These are phyloP conservation scores for Solanum arcanum DNA, from an alignment of 257 asterid genomes.

Conservation along the genomic window DNA sequence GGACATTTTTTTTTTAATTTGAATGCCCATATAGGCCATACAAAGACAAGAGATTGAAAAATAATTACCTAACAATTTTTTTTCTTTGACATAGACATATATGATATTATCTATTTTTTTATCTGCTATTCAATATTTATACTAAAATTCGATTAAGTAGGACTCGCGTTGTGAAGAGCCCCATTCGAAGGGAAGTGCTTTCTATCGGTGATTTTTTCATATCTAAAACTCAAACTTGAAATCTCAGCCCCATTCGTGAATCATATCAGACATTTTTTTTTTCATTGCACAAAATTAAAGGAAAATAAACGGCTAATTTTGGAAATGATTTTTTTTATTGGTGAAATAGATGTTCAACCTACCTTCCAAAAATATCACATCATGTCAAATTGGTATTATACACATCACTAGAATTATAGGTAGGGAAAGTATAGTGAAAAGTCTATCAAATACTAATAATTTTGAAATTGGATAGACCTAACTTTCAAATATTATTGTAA, in stretches of 20 bases:
- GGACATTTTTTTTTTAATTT: background rate
- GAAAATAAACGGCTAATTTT: background rate
- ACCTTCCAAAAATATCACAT: background rate
- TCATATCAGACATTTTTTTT: background rate
- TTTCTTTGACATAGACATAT: background rate
- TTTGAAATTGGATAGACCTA: background rate
- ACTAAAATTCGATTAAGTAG: accelerated
- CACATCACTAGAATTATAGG: background rate
- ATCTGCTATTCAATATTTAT: background rate
- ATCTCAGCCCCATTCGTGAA: background rate
- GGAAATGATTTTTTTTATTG: background rate
- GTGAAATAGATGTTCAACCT: background rate
- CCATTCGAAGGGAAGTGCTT: background rate
- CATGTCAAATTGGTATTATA: background rate
- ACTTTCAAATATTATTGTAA: background rate
- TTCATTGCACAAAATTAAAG: background rate
- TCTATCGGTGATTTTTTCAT: too few species aligned
- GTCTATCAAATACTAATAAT: background rate
- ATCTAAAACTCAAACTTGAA: background rate
- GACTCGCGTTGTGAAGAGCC: accelerated
- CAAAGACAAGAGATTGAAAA: background rate
- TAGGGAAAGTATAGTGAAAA: background rate
- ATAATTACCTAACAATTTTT: background rate
- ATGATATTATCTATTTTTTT: too few species aligned
- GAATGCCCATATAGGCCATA: background rate